Base-by-base conservation (phyloP, 129 eudicot genomes). In the Chrysanthemum makinoi region DNA sequence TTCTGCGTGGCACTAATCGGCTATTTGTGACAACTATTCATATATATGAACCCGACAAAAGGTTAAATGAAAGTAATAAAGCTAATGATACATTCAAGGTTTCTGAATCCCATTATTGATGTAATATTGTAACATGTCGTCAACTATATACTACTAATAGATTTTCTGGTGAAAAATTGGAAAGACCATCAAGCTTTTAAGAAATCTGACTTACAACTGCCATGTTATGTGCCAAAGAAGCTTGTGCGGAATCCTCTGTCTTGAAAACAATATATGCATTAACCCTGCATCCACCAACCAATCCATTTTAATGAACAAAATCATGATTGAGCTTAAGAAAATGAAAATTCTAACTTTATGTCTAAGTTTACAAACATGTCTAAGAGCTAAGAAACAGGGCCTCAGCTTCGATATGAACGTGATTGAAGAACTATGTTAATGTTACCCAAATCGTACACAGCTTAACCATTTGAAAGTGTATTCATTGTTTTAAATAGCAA, bases 161-260 rank as follows among this genome's bases (percentile, higher is more conserved):
- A 4, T 30, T 48, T 43, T 19, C 11, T 9, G 7, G 13, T 20
- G 43, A 19, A 39, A 77, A 48, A 0, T 22, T 22, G 24, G 24
- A 16, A 78, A n/a, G 51, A 52, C 7, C 74, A 26, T 12, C 51
- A 20, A 26, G 26, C 62, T 47, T 61, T 64, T 39, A 56, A 54
- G 51, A 66, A 19, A 58, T 63, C 24, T n/a, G 68, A 73, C 87
- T 73, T 86, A 94, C 99, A 84, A 94, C 90, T 19, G 99, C 83
- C 99, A 94, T 94, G 83, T 94, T 94, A 76, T 94, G 96, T 0
- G 96, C 82, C 80, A 94, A 81, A 69, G 99, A 86, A 71, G 90
- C 91, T 80, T 86, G 90, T 30, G 91, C 97, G 65, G 93, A 86
- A 49, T 90, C 92, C 78, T 90, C 97, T 2, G 79, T 79, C 78